Conservation (phyloP, 1,284 basidiomycete species). For the Xanthoconium separans region DNA sequence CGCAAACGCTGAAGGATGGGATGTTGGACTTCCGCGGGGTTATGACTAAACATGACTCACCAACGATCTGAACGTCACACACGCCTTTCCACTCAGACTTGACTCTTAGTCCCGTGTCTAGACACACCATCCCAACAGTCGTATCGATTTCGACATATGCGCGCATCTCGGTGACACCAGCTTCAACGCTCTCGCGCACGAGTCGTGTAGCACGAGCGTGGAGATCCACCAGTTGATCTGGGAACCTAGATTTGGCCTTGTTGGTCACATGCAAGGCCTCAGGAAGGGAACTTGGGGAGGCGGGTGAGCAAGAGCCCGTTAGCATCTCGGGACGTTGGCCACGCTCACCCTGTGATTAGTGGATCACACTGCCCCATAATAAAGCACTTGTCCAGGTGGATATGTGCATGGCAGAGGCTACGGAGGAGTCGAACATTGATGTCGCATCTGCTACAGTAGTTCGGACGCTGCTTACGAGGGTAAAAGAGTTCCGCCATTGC, state of each 20-base stretch:
- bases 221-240: conserved; percentile 42
- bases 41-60: conserved; percentile 32
- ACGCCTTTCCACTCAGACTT: conserved; percentile 42
- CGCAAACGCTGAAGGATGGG: conserved; percentile 48
- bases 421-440: conserved; percentile 8
- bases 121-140: conserved; percentile 48
- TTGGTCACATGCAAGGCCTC: conserved; percentile 57
- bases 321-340: background rate
- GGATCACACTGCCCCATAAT: conserved; percentile 53
- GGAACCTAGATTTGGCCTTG: conserved; percentile 49
- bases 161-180: conserved; percentile 61
- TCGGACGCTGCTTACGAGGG: conserved; percentile 46
- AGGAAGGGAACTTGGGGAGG: conserved; percentile 44
- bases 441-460: background rate
- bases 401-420: conserved; percentile 62
- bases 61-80: conserved; percentile 58
- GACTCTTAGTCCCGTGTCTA: conserved; percentile 50
- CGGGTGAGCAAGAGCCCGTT: background rate
- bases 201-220: conserved; percentile 51
- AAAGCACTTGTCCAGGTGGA: conserved; percentile 69
- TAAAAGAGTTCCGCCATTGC: conserved; percentile 46
- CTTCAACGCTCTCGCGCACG: conserved; percentile 54
- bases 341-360: conserved; percentile 49
- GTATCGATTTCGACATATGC: conserved; percentile 61
- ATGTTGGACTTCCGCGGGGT: background rate